Percentiles rank a stretch among this genome's conserved stretches.
phyloP scores from a whole-genome alignment of 176 grass and related monocot species.

The Oryza rufipogon region DNA sequence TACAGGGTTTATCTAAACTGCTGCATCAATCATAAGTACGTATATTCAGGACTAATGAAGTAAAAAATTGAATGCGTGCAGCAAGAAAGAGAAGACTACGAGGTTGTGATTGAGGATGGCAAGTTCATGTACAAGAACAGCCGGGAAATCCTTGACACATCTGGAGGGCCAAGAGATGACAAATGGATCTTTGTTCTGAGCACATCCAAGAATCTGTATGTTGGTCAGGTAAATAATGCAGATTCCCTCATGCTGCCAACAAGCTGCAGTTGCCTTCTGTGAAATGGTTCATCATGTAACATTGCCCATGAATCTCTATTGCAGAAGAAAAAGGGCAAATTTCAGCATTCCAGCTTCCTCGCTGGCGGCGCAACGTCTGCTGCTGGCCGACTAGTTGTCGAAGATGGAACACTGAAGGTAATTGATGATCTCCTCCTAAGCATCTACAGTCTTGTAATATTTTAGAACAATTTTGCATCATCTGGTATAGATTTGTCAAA shows the following conservation, averaged over 20 bases:
- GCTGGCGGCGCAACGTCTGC: slow-evolving; percentile 92
- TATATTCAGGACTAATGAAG: neutral
- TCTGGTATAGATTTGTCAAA: neutral
- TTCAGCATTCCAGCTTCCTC: slow-evolving; percentile 98
- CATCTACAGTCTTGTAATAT: neutral
- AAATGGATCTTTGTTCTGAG: slow-evolving; percentile 99
- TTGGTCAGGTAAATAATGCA: slow-evolving; percentile 76
- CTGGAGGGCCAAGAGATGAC: slow-evolving; percentile 41
- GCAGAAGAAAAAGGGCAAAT: slow-evolving; percentile 96
- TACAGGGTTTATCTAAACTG: neutral
- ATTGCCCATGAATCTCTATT: slow-evolving; percentile 12
- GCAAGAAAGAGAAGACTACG: slow-evolving; percentile 94
- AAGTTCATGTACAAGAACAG: slow-evolving; percentile 79
- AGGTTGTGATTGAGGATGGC: slow-evolving; percentile 77
- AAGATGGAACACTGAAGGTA: slow-evolving; percentile 86
- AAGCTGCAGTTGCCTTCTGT: neutral
- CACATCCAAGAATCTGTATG: slow-evolving; percentile 80
- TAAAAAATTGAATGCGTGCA: slow-evolving; percentile 46
- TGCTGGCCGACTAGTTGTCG: slow-evolving; percentile 77
- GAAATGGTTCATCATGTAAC: slow-evolving; percentile 4
- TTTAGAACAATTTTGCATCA: neutral
- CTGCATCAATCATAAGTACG: neutral
- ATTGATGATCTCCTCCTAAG: neutral
- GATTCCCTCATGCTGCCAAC: neutral
- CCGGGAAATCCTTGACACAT: slow-evolving; percentile 64